Conservation (phyloP, 2,329 filamentous ascomycete genomes). For the Trichothecium roseum region DNA sequence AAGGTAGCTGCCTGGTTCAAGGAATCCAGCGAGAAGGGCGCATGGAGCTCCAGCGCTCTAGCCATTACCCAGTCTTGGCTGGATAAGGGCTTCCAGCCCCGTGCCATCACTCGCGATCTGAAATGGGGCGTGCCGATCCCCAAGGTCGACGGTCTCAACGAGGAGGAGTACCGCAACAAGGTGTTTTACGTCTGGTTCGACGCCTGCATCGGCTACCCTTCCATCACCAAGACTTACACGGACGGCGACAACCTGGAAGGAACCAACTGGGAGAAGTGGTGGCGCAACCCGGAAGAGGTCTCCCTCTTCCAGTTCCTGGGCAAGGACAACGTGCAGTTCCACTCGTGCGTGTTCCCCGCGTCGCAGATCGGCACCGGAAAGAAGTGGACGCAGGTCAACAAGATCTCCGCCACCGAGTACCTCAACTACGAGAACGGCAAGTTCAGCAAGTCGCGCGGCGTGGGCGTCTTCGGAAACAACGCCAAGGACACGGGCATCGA, state of each 20-base stretch:
- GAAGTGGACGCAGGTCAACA: slow-evolving; percentile 82
- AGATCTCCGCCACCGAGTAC: slow-evolving; percentile 79
- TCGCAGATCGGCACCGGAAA: slow-evolving; percentile 77
- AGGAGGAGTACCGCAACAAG: slow-evolving; percentile 46
- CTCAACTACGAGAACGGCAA: slow-evolving; percentile 84
- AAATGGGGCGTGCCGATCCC: slow-evolving; percentile 70
- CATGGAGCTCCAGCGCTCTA: slow-evolving; percentile 65
- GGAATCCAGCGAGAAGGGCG: slow-evolving; percentile 61
- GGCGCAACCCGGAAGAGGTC: slow-evolving; percentile 81
- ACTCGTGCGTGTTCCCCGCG: slow-evolving; percentile 84
- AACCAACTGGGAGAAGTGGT: slow-evolving; percentile 86
- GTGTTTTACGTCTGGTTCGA: slow-evolving; percentile 94
- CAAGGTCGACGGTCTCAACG: slow-evolving; percentile 35
- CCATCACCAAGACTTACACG: slow-evolving; percentile 85
- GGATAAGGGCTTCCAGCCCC: slow-evolving; percentile 70
- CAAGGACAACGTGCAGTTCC: slow-evolving; percentile 56
- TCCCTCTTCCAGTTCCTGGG: slow-evolving; percentile 92
- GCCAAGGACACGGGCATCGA: slow-evolving; percentile 78
- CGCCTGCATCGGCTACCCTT: slow-evolving; percentile 89
- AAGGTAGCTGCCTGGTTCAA: slow-evolving; percentile 70
- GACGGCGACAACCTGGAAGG: slow-evolving; percentile 31
- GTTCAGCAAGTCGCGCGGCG: slow-evolving; percentile 82
- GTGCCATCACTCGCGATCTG: slow-evolving; percentile 85
- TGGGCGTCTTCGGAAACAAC: slow-evolving; percentile 87
- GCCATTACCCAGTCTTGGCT: slow-evolving; percentile 75